Evolutionary conservation across 164 flowering plant species (phyloP).

Genomic region (Vitis rotundifolia): DNA sequence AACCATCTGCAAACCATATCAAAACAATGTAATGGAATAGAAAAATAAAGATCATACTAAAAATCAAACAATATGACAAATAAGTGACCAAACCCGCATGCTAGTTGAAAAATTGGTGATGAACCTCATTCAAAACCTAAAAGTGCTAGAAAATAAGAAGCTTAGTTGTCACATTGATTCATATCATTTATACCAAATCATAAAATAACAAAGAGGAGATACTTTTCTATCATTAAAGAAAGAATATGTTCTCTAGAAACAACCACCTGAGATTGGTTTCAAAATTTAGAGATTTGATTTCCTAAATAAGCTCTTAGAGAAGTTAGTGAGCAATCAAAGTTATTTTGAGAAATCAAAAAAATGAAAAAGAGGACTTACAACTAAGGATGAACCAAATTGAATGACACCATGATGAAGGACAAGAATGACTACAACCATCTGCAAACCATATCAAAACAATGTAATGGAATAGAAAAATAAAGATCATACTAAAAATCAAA

Average conservation of each 20-base stretch:
- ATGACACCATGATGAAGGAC: slow-evolving; percentile 84
- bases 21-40: slow-evolving; percentile 3
- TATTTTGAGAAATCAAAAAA: neutral
- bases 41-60: neutral
- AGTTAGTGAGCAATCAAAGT: no score
- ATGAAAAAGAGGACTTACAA: slow-evolving; percentile 41
- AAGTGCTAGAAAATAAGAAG: slow-evolving; percentile 13
- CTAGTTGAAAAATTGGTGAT: slow-evolving; percentile 72
- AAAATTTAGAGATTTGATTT: no score
- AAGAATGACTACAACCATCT: slow-evolving; percentile 85
- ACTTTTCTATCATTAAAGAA: no score
- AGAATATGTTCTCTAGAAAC: no score
- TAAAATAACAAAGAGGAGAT: no score
- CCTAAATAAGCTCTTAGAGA: no score
- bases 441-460: slow-evolving; percentile 26
- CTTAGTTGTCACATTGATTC: no score
- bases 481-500: neutral
- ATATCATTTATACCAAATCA: no score
- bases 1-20: slow-evolving; percentile 61
- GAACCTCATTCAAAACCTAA: slow-evolving; percentile 50
- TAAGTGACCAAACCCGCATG: slow-evolving; percentile 58
- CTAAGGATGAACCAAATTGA: slow-evolving; percentile 70
- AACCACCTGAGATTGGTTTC: no score
- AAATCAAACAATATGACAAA: neutral
- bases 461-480: slow-evolving; percentile 3